phyloP scores from a whole-genome alignment of 1,284 basidiomycete genomes.

The Sporisorium scitamineum region DNA sequence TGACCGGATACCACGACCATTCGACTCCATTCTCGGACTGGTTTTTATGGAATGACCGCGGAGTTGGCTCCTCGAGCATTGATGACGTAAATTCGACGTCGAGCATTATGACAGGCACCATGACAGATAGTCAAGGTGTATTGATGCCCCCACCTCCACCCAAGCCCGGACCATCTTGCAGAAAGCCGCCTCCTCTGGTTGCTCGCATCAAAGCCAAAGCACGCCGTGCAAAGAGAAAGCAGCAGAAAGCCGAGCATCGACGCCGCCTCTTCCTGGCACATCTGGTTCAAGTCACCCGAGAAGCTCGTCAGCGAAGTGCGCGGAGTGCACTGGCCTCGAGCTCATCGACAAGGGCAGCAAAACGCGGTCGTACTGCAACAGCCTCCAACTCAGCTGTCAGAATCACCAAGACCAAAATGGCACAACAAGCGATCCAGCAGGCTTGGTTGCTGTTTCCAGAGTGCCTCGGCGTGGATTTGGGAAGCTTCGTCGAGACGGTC shows the following conservation, averaged over 20 bases:
- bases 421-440: constrained; percentile 3
- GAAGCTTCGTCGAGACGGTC: constrained; percentile 26
- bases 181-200: constrained; percentile 28
- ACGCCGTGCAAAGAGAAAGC: constrained; percentile 34
- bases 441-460: constrained; percentile 24
- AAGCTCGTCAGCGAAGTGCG: constrained; percentile 11
- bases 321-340: background rate
- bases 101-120: background rate
- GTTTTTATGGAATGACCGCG: background rate
- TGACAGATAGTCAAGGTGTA: constrained; percentile 13
- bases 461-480: constrained; percentile 19
- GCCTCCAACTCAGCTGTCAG: background rate
- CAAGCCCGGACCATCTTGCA: constrained; percentile 22
- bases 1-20: background rate
- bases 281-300: constrained; percentile 21
- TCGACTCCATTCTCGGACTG: background rate
- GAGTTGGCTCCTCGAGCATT: background rate
- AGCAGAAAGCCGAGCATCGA: constrained; percentile 40
- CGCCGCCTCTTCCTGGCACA: constrained; percentile 31
- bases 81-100: background rate
- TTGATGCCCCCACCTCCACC: constrained; percentile 24
- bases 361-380: background rate
- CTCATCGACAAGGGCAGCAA: background rate
- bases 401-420: constrained; percentile 3
- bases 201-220: constrained; percentile 32